Percentiles rank a stretch among this genome's conserved stretches.
phyloP scores from a whole-genome alignment of 2,329 filamentous ascomycete genomes.

The Colletotrichum sp. region DNA sequence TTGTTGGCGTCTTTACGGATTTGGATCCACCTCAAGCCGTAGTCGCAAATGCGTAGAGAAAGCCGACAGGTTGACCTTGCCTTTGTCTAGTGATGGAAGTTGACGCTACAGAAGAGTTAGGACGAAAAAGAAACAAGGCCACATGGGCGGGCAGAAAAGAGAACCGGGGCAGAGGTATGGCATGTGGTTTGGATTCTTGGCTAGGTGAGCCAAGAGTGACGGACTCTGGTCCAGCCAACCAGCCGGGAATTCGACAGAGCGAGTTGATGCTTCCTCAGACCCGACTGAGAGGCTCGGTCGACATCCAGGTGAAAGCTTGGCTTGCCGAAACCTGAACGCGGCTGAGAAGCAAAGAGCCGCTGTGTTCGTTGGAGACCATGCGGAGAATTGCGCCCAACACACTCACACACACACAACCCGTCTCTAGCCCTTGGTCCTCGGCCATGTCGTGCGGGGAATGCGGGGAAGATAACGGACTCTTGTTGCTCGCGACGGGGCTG shows the following conservation, averaged over 20 bases:
- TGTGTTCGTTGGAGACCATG: not conserved
- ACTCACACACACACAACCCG: not conserved
- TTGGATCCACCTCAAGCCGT: not conserved
- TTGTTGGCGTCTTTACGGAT: not conserved
- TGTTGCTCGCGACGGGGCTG: not conserved
- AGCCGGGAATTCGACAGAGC: not conserved
- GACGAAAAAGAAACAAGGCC: not conserved
- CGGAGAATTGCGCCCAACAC: not conserved
- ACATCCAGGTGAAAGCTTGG: not conserved
- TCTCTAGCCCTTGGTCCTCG: not conserved
- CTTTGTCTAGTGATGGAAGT: not conserved
- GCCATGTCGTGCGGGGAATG: not conserved
- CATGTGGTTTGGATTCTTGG: not conserved
- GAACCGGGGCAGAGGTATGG: not conserved
- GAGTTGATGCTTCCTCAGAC: not conserved
- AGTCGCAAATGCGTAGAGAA: not conserved
- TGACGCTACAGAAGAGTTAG: not conserved
- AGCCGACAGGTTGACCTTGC: not conserved
- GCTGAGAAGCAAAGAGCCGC: not conserved
- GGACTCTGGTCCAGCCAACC: not conserved
- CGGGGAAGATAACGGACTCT: slow-evolving; percentile 4
- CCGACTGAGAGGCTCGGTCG: not conserved
- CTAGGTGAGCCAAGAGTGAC: not conserved
- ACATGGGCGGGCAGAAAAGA: not conserved
- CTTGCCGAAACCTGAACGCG: not conserved